Base-by-base conservation (phyloP, 169 alveolate genomes). In the Cryptosporidium sp. region DNA sequence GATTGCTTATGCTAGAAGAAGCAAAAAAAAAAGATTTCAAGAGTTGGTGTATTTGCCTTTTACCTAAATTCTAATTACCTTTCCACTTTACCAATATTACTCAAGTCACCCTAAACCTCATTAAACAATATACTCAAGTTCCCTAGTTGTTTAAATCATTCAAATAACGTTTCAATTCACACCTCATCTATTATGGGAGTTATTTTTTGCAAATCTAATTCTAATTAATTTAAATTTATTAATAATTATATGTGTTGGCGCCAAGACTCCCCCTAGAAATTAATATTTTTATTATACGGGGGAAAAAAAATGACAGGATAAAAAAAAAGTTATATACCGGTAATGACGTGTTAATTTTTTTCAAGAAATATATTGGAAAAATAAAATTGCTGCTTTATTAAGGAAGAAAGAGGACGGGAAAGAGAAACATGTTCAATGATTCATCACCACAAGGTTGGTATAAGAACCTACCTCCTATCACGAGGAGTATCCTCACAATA, bases 401-500 rank as follows among this genome's bases (percentile, higher is more conserved):
- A 6, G 8, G 62, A 21, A 16, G 1, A 51, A 21, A 55, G 5
- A 55, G 67, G 8, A 39, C 1, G 23, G 41, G 21, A 69, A 31
- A 37, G 2, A 31, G 14, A 59, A 75, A 6, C 8, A 80, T 80
- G 89, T 80, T 80, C 43, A 39, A 80, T 23, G 89, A 80, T 33
- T 80, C 89, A 23, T 62, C 89, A 10, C 96, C 96, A 75, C 96
- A 95, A 84, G 94, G 91, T 37, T 94, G 97, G 96, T 96, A 94
- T 84, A 92, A 89, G 48, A 93, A 93, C 62, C 70, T 94, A 51
- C 97, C 98, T 43, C 93, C 96, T 18, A 94, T 95, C 51, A 95
- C 98, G 23, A 91, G 96, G 62, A 91, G 94, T 85, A 70, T 93
- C 75, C 84, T 96, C 65, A 94, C 97, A 43, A 39, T 91, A 51